Conservation (phyloP, 768 basidiomycete species). For the Atractiella rhizophila region DNA sequence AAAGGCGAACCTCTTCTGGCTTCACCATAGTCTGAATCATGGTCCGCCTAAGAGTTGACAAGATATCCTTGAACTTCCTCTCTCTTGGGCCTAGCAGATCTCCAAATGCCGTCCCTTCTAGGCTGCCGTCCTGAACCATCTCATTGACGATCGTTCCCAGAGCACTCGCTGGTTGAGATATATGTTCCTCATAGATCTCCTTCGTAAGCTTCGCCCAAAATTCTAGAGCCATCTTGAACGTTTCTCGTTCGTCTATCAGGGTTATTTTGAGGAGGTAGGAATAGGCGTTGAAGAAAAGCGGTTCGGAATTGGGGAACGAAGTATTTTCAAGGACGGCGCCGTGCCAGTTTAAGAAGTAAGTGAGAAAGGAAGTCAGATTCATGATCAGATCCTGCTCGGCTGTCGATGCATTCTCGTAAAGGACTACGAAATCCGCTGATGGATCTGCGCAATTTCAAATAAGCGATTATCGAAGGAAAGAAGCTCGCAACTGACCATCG, state of each 20-base stretch:
- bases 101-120: too few species aligned
- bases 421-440: slow-evolving; percentile 56
- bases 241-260: slow-evolving; percentile 91
- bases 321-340: too few species aligned
- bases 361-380: slow-evolving; percentile 88
- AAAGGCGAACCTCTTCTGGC: slow-evolving; percentile 98
- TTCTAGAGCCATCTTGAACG: slow-evolving; percentile 98
- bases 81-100: slow-evolving; percentile 36
- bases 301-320: slow-evolving; percentile 73
- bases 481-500: too few species aligned
- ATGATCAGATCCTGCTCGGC: slow-evolving; percentile 88
- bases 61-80: slow-evolving; percentile 82
- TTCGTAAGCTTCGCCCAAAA: slow-evolving; percentile 92
- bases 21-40: slow-evolving; percentile 99
- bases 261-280: slow-evolving; percentile 96
- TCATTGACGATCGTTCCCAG: too few species aligned
- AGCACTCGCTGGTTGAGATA: too few species aligned
- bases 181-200: slow-evolving; percentile 91
- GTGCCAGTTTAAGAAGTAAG: slow-evolving; percentile 85
- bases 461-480: too few species aligned
- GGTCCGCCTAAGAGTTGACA: slow-evolving; percentile 76
- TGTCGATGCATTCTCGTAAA: slow-evolving; percentile 69
- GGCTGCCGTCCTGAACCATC: too few species aligned
- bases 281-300: slow-evolving; percentile 88
- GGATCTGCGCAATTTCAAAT: too few species aligned